Conservation (phyloP, 2,329 filamentous ascomycete genomes). For the Cadophora luteo-olivacea region DNA sequence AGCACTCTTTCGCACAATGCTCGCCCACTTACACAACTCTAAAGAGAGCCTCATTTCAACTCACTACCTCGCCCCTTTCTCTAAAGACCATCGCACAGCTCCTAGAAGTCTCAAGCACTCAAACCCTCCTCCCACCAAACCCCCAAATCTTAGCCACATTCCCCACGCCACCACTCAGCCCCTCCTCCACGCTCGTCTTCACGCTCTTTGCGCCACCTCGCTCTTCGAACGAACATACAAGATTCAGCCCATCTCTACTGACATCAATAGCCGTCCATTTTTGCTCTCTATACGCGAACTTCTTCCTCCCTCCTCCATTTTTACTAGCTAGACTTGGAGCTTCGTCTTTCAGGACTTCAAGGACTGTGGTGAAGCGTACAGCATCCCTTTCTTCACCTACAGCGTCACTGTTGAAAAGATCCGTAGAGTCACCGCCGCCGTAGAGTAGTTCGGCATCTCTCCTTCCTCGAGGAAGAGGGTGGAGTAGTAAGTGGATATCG, state of each 20-base stretch:
- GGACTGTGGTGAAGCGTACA: slow-evolving; percentile 29
- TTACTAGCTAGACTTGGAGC: slow-evolving; percentile 24
- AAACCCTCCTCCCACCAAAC: slow-evolving; percentile 46
- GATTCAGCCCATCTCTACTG: slow-evolving; percentile 44
- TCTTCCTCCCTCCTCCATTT: slow-evolving; percentile 15
- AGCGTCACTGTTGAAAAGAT: background rate
- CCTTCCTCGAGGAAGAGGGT: slow-evolving; percentile 49
- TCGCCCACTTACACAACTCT: too few species aligned
- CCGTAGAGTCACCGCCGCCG: slow-evolving; percentile 18
- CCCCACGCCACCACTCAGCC: slow-evolving; percentile 28
- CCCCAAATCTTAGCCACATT: slow-evolving; percentile 37
- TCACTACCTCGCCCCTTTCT: background rate
- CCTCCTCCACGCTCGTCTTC: slow-evolving; percentile 17
- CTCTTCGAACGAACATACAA: slow-evolving; percentile 50
- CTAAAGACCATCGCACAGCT: background rate
- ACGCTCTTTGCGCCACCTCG: slow-evolving; percentile 16
- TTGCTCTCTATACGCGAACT: slow-evolving; percentile 55
- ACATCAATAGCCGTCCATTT: slow-evolving; percentile 58
- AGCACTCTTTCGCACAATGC: too few species aligned
- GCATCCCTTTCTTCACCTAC: slow-evolving; percentile 26
- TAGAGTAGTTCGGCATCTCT: slow-evolving; percentile 50
- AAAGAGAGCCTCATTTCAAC: background rate
- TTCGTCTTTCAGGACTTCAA: slow-evolving; percentile 44
- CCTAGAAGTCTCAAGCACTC: background rate
- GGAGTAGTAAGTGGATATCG: slow-evolving; percentile 61